Conservation (phyloP, 768 basidiomycete genomes). For the Dentipellis sp. region DNA sequence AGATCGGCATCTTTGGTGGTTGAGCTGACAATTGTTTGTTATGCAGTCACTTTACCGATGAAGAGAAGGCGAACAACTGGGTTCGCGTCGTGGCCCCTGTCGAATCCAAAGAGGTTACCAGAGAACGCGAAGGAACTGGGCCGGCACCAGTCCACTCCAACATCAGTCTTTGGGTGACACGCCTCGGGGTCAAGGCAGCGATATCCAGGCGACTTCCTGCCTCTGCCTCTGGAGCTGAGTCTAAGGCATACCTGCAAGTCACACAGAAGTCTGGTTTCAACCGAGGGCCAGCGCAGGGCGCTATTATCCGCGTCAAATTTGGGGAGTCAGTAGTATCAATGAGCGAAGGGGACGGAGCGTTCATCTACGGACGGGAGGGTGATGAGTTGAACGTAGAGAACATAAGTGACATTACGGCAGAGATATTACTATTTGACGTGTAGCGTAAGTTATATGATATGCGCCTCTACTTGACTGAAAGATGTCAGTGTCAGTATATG, state of each 20-base stretch:
- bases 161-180: constrained; percentile 41
- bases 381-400: not conserved
- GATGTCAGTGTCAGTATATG: not conserved
- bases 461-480: not conserved
- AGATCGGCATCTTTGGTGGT: not conserved
- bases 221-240: not conserved
- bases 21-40: not conserved
- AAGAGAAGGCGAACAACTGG: constrained; percentile 68
- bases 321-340: not conserved
- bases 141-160: constrained; percentile 69
- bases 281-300: not conserved
- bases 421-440: not conserved
- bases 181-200: not conserved
- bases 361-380: constrained; percentile 12
- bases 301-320: not conserved
- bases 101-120: constrained; percentile 42
- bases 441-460: not conserved
- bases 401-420: not conserved
- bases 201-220: not conserved
- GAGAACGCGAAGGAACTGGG: constrained; percentile 50
- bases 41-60: constrained; percentile 64
- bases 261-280: not conserved
- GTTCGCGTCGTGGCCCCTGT: constrained; percentile 71
- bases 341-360: not conserved
- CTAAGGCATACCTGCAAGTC: not conserved